phyloP scores from a whole-genome alignment of 495 filamentous ascomycete species.

The Penicillium atrosanguineum region DNA sequence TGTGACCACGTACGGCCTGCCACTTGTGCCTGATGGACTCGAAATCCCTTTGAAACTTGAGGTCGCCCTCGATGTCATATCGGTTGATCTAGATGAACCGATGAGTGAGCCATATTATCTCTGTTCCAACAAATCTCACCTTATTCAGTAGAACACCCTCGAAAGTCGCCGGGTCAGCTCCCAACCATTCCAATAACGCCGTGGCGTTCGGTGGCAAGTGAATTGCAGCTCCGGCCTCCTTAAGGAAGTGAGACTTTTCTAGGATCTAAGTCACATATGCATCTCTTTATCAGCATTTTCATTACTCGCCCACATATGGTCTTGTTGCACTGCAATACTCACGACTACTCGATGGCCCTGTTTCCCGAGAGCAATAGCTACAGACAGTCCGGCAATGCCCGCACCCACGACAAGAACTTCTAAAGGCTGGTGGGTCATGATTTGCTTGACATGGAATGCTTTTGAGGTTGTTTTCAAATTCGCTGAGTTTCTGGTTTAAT shows the following conservation, averaged over 20 bases:
- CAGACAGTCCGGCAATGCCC: constrained; percentile 30
- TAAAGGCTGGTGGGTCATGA: constrained; percentile 4
- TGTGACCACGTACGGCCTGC: constrained; percentile 21
- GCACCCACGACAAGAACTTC: constrained; percentile 29
- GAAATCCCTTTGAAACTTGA: constrained; percentile 22
- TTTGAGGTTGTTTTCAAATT: too few species aligned
- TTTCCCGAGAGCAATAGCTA: constrained; percentile 30
- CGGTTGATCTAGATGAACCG: constrained; percentile 8
- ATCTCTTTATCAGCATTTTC: not conserved
- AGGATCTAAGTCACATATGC: constrained; percentile 31
- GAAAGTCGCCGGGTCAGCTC: constrained; percentile 38
- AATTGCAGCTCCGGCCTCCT: constrained; percentile 56
- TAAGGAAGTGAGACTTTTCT: constrained; percentile 51
- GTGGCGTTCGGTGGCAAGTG: constrained; percentile 50
- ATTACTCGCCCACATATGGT: too few species aligned
- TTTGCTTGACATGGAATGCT: not conserved
- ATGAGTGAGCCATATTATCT: not conserved
- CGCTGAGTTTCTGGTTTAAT: too few species aligned
- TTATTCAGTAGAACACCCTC: constrained; percentile 25
- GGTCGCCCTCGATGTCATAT: constrained; percentile 16
- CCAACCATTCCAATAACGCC: constrained; percentile 45
- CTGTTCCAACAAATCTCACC: constrained; percentile 3
- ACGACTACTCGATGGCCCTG: constrained; percentile 33
- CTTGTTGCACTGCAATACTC: not conserved
- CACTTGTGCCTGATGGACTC: constrained; percentile 14